Conservation (phyloP, 257 asterid species). For the Buddleja alternifolia region DNA sequence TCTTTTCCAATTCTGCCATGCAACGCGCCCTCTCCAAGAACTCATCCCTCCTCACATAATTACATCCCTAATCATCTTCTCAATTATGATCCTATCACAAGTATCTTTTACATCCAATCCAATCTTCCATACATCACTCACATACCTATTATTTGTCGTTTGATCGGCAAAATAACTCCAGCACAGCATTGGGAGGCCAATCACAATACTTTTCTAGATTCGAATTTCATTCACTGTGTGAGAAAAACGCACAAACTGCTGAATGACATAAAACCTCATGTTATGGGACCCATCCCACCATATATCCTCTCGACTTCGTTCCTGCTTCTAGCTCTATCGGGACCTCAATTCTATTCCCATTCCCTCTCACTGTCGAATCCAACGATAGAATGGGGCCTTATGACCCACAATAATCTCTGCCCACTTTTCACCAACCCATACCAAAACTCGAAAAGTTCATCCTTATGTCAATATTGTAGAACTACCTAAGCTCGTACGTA, state of each 20-base stretch:
- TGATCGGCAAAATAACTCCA: conserved; percentile 19
- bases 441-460: conserved; percentile 1
- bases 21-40: neutral
- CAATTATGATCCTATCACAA: neutral
- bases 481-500: conserved; percentile 26
- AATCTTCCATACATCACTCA: conserved; percentile 2
- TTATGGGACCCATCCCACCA: conserved; percentile 22
- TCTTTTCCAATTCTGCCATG: neutral
- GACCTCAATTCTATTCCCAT: no score
- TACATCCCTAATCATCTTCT: neutral
- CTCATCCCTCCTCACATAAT: conserved; percentile 14
- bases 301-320: neutral
- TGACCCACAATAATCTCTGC: conserved; percentile 12
- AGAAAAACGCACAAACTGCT: neutral
- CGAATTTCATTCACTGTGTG: conserved; percentile 42
- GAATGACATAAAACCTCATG: conserved; percentile 5
- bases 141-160: conserved; percentile 3
- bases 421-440: conserved; percentile 7
- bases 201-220: conserved; percentile 11
- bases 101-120: conserved; percentile 23
- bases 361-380: neutral
- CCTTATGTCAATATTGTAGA: neutral
- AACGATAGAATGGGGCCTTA: conserved; percentile 5
- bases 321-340: neutral
- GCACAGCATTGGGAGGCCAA: conserved; percentile 15